Evolutionary conservation across 2,329 filamentous ascomycete species (phyloP).

Genomic region (Mycogone perniciosa): DNA sequence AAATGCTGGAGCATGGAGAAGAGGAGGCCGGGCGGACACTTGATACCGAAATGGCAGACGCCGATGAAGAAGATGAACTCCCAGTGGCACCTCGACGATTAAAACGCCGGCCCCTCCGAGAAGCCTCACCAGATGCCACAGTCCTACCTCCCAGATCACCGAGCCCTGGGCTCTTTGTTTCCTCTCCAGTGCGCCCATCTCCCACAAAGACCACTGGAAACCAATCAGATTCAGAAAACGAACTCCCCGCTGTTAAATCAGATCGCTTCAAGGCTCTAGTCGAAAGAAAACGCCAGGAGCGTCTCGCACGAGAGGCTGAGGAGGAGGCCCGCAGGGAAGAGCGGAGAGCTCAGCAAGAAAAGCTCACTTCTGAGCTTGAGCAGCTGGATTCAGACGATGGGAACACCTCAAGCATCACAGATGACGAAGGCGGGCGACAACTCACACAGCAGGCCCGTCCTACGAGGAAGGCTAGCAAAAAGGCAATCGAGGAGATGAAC

Average conservation of each 20-base stretch:
- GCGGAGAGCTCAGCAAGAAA: conserved; percentile 31
- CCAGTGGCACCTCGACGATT: conserved; percentile 37
- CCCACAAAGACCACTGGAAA: conserved; percentile 22
- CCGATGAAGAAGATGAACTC: conserved; percentile 37
- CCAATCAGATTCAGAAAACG: conserved; percentile 39
- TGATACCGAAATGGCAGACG: conserved; percentile 23
- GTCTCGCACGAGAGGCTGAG: conserved; percentile 58
- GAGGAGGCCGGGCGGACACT: conserved; percentile 20
- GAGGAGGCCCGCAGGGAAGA: conserved; percentile 44
- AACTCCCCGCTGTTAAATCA: conserved; percentile 43
- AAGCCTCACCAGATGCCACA: conserved; percentile 23
- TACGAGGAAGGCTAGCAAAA: conserved; percentile 84
- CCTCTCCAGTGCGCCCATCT: conserved; percentile 38
- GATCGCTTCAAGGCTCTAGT: conserved; percentile 66
- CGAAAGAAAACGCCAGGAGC: conserved; percentile 65
- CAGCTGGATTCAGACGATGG: conserved; percentile 32
- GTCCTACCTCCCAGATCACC: conserved; percentile 20
- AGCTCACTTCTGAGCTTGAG: conserved; percentile 30
- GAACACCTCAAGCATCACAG: conserved; percentile 47
- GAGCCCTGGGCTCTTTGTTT: conserved; percentile 49
- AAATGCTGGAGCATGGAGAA: conserved; percentile 31
- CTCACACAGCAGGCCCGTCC: conserved; percentile 66
- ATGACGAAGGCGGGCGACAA: conserved; percentile 56
- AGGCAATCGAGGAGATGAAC: conserved; percentile 89
- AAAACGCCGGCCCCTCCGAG: conserved; percentile 29